A percentile compares a stretch with the other conserved stretches of the same genome.
phyloP scores from a whole-genome alignment of 1,284 basidiomycete genomes.

The Naganishia liquefaciens region DNA sequence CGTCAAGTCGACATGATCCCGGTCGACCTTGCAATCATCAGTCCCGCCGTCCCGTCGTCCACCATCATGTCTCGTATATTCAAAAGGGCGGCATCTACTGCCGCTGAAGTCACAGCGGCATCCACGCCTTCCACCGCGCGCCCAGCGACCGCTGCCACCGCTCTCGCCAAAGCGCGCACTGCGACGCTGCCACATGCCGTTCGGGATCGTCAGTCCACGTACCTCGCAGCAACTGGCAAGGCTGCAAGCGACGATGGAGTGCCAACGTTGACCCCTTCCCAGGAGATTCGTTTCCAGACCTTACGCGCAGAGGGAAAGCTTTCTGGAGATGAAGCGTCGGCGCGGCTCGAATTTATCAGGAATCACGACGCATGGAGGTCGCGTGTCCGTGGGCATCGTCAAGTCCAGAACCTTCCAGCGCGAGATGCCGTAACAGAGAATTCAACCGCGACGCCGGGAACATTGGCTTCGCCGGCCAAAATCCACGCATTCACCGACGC shows the following conservation, averaged over 20 bases:
- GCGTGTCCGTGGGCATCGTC: conserved; percentile 44
- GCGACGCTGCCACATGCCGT: conserved; percentile 44
- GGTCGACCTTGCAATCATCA: not conserved
- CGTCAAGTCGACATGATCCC: not conserved
- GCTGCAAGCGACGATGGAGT: not conserved
- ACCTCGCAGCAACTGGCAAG: conserved; percentile 23
- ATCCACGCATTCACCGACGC: conserved; percentile 29
- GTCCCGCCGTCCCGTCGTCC: not conserved
- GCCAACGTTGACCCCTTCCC: conserved; percentile 35
- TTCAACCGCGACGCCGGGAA: not conserved
- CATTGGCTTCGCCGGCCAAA: conserved; percentile 25
- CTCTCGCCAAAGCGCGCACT: conserved; percentile 14
- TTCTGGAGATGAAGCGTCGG: conserved; percentile 41
- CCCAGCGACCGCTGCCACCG: conserved; percentile 6
- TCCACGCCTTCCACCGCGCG: conserved; percentile 33
- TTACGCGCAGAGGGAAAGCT: conserved; percentile 39
- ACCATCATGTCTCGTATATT: conserved; percentile 46
- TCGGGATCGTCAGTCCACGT: conserved; percentile 39
- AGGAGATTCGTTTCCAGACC: conserved; percentile 47
- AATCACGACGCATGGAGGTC: conserved; percentile 43
- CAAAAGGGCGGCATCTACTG: conserved; percentile 39
- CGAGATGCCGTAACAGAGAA: not conserved
- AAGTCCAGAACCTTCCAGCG: conserved; percentile 23
- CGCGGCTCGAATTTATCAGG: conserved; percentile 44
- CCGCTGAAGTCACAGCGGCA: conserved; percentile 34